Conservation (phyloP, 2,329 filamentous ascomycete species). For the Furcasterigmium sp. region DNA sequence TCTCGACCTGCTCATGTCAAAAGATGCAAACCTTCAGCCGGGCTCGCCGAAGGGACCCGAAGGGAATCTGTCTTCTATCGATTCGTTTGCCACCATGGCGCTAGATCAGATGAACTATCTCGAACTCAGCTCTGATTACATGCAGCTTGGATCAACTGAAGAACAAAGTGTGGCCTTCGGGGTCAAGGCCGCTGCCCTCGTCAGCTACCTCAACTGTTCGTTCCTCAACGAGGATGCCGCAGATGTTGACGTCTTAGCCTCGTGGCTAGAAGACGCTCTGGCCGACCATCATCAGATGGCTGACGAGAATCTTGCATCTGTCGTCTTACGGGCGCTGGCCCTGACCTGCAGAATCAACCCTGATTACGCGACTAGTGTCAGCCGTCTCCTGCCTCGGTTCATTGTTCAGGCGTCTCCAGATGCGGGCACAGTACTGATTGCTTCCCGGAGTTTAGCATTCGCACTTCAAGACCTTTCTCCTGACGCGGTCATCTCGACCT, state of each 20-base stretch:
- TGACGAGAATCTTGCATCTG: slow-evolving; percentile 69
- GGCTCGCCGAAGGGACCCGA: slow-evolving; percentile 36
- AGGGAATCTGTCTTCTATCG: slow-evolving; percentile 50
- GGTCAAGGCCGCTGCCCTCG: slow-evolving; percentile 76
- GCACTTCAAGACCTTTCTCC: slow-evolving; percentile 79
- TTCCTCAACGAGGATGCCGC: slow-evolving; percentile 76
- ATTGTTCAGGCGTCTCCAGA: slow-evolving; percentile 79
- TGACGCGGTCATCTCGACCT: slow-evolving; percentile 87
- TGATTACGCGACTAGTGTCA: slow-evolving; percentile 67
- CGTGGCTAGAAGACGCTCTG: slow-evolving; percentile 81
- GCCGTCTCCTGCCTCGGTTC: slow-evolving; percentile 75
- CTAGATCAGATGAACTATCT: slow-evolving; percentile 79
- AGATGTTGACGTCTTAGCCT: slow-evolving; percentile 71
- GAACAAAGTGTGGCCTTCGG: slow-evolving; percentile 83
- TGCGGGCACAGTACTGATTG: slow-evolving; percentile 64
- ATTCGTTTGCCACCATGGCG: slow-evolving; percentile 66
- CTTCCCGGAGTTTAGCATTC: slow-evolving; percentile 79
- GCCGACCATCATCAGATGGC: slow-evolving; percentile 77
- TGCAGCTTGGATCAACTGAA: slow-evolving; percentile 77
- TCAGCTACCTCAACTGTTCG: slow-evolving; percentile 80
- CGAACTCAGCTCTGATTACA: slow-evolving; percentile 85
- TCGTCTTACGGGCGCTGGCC: slow-evolving; percentile 76
- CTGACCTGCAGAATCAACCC: slow-evolving; percentile 73
- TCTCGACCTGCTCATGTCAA: slow-evolving; percentile 67
- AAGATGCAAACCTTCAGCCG: slow-evolving; percentile 40